Conservation (phyloP, 805 yeast species). For the Metschnikowia colocasiae region DNA sequence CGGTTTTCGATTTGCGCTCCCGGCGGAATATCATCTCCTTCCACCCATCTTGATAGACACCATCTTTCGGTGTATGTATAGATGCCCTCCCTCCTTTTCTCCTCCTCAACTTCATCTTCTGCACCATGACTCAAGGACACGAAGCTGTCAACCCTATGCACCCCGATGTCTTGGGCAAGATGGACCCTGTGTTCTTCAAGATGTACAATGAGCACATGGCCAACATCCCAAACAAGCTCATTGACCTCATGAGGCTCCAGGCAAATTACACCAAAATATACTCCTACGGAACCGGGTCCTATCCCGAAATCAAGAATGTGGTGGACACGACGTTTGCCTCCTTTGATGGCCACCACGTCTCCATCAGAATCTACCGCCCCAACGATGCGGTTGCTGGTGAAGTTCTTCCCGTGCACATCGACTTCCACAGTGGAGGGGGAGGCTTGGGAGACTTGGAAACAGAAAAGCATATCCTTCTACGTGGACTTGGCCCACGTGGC, state of each 20-base stretch:
- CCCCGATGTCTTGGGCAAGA: constrained; percentile 13
- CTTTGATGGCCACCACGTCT: constrained; percentile 19
- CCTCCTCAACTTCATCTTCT: too few species aligned
- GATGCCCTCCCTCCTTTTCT: too few species aligned
- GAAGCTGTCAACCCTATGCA: constrained; percentile 9
- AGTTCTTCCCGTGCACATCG: constrained; percentile 26
- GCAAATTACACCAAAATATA: constrained; percentile 22
- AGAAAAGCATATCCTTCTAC: constrained; percentile 24
- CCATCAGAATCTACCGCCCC: constrained; percentile 28
- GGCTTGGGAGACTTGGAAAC: constrained; percentile 30
- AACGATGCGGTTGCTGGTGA: constrained; percentile 14
- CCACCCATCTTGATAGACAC: too few species aligned
- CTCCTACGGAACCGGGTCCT: constrained; percentile 25
- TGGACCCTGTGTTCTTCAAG: constrained; percentile 22
- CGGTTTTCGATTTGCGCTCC: too few species aligned
- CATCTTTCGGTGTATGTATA: too few species aligned
- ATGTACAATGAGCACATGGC: constrained; percentile 24
- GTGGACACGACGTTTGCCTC: constrained; percentile 13
- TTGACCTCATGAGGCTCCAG: constrained; percentile 21
- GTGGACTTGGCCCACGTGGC: constrained; percentile 21
- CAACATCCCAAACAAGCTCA: constrained; percentile 16
- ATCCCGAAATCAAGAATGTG: constrained; percentile 17
- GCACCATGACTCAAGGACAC: constrained; percentile 2
- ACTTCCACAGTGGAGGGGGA: constrained; percentile 36
- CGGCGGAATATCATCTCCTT: too few species aligned